phyloP scores from a whole-genome alignment of 768 basidiomycete species.

The Arthromyces matolae region DNA sequence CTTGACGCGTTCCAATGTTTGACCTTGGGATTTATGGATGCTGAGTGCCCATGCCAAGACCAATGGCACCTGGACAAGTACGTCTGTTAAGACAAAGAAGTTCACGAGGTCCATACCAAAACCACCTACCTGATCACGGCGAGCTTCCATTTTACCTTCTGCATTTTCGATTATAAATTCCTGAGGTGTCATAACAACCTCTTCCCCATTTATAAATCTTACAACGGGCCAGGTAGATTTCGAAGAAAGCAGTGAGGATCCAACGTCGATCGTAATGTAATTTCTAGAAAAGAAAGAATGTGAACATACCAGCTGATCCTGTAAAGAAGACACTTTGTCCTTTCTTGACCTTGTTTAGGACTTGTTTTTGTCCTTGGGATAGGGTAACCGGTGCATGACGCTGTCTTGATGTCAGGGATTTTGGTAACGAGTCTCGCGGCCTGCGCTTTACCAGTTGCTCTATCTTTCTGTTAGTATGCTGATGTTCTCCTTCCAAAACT shows the following conservation, averaged over 20 bases:
- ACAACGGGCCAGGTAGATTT: conserved; percentile 57
- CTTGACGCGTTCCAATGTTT: conserved; percentile 80
- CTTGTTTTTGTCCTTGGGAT: conserved; percentile 48
- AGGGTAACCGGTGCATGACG: conserved; percentile 33
- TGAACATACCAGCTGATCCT: conserved; percentile 75
- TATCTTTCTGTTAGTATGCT: too few species aligned
- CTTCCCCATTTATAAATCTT: conserved; percentile 47
- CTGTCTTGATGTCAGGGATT: too few species aligned
- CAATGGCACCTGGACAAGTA: conserved; percentile 51
- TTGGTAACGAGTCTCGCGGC: too few species aligned
- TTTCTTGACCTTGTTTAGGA: conserved; percentile 50
- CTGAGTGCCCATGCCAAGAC: conserved; percentile 85
- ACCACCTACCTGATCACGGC: conserved; percentile 49
- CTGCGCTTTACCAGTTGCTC: too few species aligned
- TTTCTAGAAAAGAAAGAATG: too few species aligned
- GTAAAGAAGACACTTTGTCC: conserved; percentile 81
- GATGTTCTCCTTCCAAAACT: too few species aligned
- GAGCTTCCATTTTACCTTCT: conserved; percentile 54
- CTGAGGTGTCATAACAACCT: conserved; percentile 46
- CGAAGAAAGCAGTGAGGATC: too few species aligned
- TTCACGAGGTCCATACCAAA: too few species aligned
- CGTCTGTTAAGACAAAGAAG: neutral
- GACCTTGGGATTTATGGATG: conserved; percentile 89
- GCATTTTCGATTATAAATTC: conserved; percentile 66
- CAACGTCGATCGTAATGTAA: too few species aligned